Base-by-base conservation (phyloP, 148 eudicot species). In the Cornus kousa region DNA sequence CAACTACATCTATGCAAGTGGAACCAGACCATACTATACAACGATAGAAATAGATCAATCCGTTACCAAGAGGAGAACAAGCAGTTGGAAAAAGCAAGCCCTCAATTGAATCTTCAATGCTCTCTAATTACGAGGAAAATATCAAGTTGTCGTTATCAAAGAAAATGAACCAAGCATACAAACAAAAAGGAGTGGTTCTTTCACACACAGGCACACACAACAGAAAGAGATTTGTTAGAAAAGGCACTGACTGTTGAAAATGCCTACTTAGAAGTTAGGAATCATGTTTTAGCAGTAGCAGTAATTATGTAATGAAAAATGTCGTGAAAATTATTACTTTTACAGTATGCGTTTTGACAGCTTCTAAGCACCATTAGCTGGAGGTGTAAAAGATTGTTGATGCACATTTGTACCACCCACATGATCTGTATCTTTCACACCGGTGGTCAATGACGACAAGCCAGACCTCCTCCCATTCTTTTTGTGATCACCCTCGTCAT, bases 391-490 rank as follows among this genome's bases (percentile, higher is more conserved):
- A 33, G 69, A 40, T 67, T 39, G 40, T 31, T 65, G 72, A 67
- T 37, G 37, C 6, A 32, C 68, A 81, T 46, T 64, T 11, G 76
- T 19, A 28, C 67, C 33, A 59, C 72, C 82, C 67, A 80, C 80
- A 2, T 85, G 80, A 53, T 75, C 83, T 65, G 80, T 75, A 78
- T 84, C 91, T 67, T 87, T 86, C 39, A 80, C 83, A 46, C 79
- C 85, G 80, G 82, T 84, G 78, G 89, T 80, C 35, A 76, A 24
- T 10, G 87, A 82, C 60, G 97, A 87, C 17, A 87, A 80, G 74
- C 53, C 84, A 28, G 76, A 40, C 70, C 40, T 78, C 70, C 40
- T 78, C 48, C 82, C 82, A 72, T 73, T 28, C 50, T 74, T 67
- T 46, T 50, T 74, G 9, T 24, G 82, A 24, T 19, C 82, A 43